Evolutionary conservation across 768 basidiomycete species (phyloP), one percentile per base, ranked within the genome.

Genomic region (Leccinum rimulosum): DNA sequence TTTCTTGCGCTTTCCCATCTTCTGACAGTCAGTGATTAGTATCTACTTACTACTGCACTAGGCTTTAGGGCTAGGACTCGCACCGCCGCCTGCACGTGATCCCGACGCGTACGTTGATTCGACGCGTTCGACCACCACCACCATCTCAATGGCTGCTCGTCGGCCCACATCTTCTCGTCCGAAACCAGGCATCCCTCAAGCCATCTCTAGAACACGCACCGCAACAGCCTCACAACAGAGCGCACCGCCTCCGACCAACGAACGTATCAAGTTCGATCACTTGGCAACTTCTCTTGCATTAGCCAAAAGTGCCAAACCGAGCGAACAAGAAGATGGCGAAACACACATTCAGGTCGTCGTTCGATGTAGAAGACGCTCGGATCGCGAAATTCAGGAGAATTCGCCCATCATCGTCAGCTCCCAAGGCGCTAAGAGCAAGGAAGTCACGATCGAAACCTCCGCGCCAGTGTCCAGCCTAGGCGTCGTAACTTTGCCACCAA

Each of bases 301-400:
- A 28, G 43, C 64, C 45, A 72, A 70, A 52, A 45, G 58, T 31
- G 50, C 68, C 22, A 79, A 79, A 38, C 56, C 68, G 14, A 47
- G 31, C 56, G 60, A 59, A 25, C 66, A 64, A 6, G 75, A 72
- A n/a, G 84, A 83, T 27, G 68, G 78, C 4, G 93, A 91, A 70
- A 86, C 85, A 8, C 93, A 97, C 68, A 98, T 99, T 12, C 89
- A 93, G 72, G 96, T 99, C 17, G 92, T 94, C 10, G 84, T 98
- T 50, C 85, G 96, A 17, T 96, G 91, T 71, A 81, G 96, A 69
- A 85, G 85, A 35, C 87, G 94, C 28, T 95, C 93, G 2, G 84
- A 91, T 56, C 85, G 87, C 58, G 95, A 98, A 73, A 81, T 95
- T 3, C 80, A 87, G 51, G 89, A 93, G 58, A 88, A 87, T 59